Base-by-base conservation (phyloP, 441 rosid genomes). In the Populus trichocarpa region DNA sequence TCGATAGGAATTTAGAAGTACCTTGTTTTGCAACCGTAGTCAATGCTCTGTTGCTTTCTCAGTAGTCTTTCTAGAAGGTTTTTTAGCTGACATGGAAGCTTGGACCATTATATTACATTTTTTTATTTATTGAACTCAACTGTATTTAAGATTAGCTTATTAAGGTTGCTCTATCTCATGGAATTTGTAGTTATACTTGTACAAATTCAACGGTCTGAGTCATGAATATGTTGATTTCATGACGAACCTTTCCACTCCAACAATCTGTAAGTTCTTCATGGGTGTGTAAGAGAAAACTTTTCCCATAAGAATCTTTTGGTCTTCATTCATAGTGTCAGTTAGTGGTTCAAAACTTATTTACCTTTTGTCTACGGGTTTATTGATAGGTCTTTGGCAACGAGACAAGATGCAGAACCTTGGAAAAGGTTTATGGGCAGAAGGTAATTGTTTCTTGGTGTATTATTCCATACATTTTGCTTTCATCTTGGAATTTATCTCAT, bases 1-100 rank as follows among this genome's bases (percentile, higher is more conserved):
- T 94, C 82, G 96, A 95, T 70, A 87, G 80, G 77, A 85, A 83
- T 79, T 92, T 91, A 88, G 88, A 97, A 89, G 74, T 67, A 76
- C 74, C 67, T 10, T 72, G 28, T 33, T 50, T 46, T 71, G 53
- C 16, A 69, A 25, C 25, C 66, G 40, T 53, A 13, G n/a, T 6
- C 33, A 6, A 16, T 14, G 22, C 33, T 69, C 16, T 13, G 40
- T 76, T 20, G 64, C 35, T 18, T 16, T 10, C 32, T n/a, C 33
- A 16, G 2, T 50, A 57, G 20, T 25, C 25, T 53, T 67, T 26
- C 14, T 72, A 10, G 63, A 57, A 6, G 63, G 7, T 7, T 18
- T 18, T 57, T 57, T 57, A 20, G 10, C 63, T 57, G 9, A 57
- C 1, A 57, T 57, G 23, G 23, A 20, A 57, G 0, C 8, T 57